Conservation (phyloP, 2,329 filamentous ascomycete species). For the Xylaria sp. region DNA sequence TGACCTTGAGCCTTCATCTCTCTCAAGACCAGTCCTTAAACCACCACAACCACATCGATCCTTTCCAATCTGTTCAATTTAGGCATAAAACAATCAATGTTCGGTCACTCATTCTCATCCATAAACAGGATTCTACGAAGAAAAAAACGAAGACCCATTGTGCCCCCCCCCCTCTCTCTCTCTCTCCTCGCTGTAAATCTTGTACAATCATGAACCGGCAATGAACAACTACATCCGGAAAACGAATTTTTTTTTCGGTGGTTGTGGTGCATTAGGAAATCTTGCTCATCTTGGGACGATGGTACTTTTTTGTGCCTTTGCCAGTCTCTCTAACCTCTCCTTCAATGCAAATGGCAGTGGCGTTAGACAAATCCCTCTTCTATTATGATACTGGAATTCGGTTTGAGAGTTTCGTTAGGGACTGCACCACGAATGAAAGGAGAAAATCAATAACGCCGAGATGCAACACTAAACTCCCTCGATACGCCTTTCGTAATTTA, state of each 20-base stretch:
- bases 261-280: not conserved
- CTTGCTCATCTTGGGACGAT: not conserved
- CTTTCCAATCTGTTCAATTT: slow-evolving; percentile 15
- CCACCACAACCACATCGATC: slow-evolving; percentile 5
- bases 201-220: slow-evolving; percentile 15
- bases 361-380: slow-evolving; percentile 4
- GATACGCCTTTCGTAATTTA: slow-evolving; percentile 27
- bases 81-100: slow-evolving; percentile 5
- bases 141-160: slow-evolving; percentile 10
- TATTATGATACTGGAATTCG: slow-evolving; percentile 12
- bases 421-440: slow-evolving; percentile 4
- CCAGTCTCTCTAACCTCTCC: slow-evolving; percentile 14
- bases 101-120: slow-evolving; percentile 5
- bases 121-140: slow-evolving; percentile 8
- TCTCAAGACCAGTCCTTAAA: no score
- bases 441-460: slow-evolving; percentile 18
- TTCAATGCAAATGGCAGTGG: slow-evolving; percentile 10
- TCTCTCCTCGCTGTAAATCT: not conserved
- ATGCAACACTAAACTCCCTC: slow-evolving; percentile 20
- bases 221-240: slow-evolving; percentile 3
- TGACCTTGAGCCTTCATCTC: no score
- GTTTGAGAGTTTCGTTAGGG: slow-evolving; percentile 4
- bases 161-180: not conserved
- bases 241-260: slow-evolving; percentile 3
- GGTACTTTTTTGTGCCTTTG: slow-evolving; percentile 12